Evolutionary conservation across 192 early-diverging fungal genomes (phyloP), one percentile per base, ranked within the genome.

Genomic region (Coemansia guatemalensis): DNA sequence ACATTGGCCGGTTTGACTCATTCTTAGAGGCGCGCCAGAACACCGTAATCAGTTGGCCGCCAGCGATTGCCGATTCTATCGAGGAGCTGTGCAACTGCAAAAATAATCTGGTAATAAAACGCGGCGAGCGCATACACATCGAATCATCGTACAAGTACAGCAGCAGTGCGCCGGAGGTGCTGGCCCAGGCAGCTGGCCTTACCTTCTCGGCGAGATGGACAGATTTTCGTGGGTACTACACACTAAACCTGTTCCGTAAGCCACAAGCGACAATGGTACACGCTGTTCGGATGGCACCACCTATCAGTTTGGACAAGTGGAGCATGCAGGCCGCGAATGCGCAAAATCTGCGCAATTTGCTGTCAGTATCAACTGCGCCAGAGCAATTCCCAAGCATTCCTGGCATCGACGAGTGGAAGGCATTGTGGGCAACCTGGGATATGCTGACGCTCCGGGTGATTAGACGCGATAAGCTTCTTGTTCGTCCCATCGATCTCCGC

Each of bases 141-240:
- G 95, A 96, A 73, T 92, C 92, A 60, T 89, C 90, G 1, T 89
- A 92, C 86, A 97, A 97, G 82, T 96, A 90, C 65, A 82, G 82
- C 18, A 41, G 58, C 1, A 60, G 48, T 3, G 92, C 92, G 54
- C 80, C 86, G 2, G 58, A 71, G 4, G 49, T 67, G 6, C 75
- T 93, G 8, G 73, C 89, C 18, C 57, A 75, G 23, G 39, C 69
- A 9, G 64, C 77, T 21, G 80, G 82, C 2, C 72, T 91, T 27
- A 55, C 56, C 12, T 64, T 83, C 44, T 52, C 74, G 12, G 73
- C 81, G 6, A 63, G 70, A 44, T 92, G 88, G 86, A 65, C 65
- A 8, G 86, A 88, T 55, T 22, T 71, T 12, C 75, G 80, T 48
- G 47, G 67, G 7, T 83, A 80, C 39, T 91, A 90, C 60, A 74